A percentile compares a stretch with the other conserved stretches of the same genome.
phyloP scores from a whole-genome alignment of 441 rosid species.

The Euphorbia celastroides region DNA sequence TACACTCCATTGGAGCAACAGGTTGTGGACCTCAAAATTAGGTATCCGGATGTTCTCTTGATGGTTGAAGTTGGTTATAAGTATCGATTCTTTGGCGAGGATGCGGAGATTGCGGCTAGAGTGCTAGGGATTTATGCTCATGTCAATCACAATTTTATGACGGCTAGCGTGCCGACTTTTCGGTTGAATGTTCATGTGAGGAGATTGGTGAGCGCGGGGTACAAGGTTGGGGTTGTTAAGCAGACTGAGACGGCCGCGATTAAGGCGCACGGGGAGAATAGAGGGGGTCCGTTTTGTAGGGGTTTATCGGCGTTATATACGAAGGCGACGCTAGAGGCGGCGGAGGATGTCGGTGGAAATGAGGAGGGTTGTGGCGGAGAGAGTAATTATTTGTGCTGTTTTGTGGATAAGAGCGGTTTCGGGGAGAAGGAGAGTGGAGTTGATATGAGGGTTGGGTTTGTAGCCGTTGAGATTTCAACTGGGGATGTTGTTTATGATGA shows the following conservation, averaged over 20 bases:
- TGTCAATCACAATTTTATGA: constrained; percentile 67
- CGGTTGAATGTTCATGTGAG: constrained; percentile 76
- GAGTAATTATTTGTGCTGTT: constrained; percentile 69
- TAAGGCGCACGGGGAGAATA: constrained; percentile 69
- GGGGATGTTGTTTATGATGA: constrained; percentile 86
- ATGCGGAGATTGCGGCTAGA: constrained; percentile 72
- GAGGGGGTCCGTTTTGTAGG: constrained; percentile 62
- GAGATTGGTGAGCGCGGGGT: constrained; percentile 77
- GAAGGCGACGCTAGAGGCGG: constrained; percentile 88
- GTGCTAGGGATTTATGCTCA: constrained; percentile 79
- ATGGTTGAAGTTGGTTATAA: constrained; percentile 96
- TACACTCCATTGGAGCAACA: constrained; percentile 87
- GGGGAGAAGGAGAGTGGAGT: constrained; percentile 30
- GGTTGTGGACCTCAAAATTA: constrained; percentile 68
- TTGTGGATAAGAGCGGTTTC: constrained; percentile 47
- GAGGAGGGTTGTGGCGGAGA: constrained; percentile 65
- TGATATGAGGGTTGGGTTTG: constrained; percentile 69
- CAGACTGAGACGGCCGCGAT: constrained; percentile 96
- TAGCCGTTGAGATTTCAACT: constrained; percentile 84
- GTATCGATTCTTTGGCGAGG: constrained; percentile 83
- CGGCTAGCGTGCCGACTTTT: constrained; percentile 88
- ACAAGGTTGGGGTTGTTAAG: constrained; percentile 89
- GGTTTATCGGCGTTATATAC: constrained; percentile 83
- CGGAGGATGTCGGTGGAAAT: constrained; percentile 65
- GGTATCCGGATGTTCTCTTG: constrained; percentile 66